Evolutionary conservation across 495 filamentous ascomycete species (phyloP), one percentile per base, ranked within the genome.

Genomic region (Penicillium malachiteum): DNA sequence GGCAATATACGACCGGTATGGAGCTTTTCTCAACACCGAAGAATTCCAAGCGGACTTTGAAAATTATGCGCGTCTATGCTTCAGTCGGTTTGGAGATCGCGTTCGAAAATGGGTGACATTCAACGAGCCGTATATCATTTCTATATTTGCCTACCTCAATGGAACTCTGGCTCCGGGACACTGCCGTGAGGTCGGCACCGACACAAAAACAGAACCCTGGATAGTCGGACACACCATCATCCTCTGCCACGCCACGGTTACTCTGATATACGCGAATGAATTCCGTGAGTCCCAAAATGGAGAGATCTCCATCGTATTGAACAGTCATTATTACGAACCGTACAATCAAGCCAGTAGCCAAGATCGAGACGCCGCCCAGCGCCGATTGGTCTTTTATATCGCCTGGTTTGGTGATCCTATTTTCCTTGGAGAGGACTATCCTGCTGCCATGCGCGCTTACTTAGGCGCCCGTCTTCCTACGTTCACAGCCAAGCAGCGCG

Each of bases 101-200:
- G 78, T 80, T 37, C 70, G 72, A 54, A 66, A 77, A 43, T 80
- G 78, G 78, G 78, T 80, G 18, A 81, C 77, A 1, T 72, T 76
- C 54, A 80, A 81, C 49, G 78, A 81, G 58, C 78, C 78, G 0
- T 67, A 66, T 0, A 72, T 76, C 17, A 76, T 72, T 31, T 64
- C 73, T 1, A 66, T 79, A 12, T 63, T 74, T 32, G 78, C 77
- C 0, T 80, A 81, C 44, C 75, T 73, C 5, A 75, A 69, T 0
- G 79, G 78, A 0, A 64, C 76, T 12, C 75, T 76, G 53, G 77
- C 77, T 7, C 77, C 77, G 2, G 77, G 67, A 2, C 63, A 77
- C 30, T 74, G 71, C 2, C 73, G 68, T 30, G 66, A 69, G 14
- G 38, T n/a, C 13, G 38, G 38, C 10, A 40, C 8, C 13, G 38